Conservation (phyloP, 129 eudicot genomes). For the Kitagawia praeruptora region DNA sequence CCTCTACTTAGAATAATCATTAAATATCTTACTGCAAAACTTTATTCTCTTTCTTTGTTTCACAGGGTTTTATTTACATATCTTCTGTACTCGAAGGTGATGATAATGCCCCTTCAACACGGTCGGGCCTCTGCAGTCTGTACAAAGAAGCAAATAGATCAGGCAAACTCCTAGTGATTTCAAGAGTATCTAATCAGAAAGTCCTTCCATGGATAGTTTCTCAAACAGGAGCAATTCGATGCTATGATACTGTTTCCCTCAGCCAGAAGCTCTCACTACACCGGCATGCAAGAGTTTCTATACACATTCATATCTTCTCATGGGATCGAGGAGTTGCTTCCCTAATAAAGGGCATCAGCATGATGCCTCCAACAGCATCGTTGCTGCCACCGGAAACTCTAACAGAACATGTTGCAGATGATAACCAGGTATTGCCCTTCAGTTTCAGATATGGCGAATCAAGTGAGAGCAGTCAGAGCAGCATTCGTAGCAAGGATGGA, state of each 20-base stretch:
- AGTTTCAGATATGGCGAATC: background rate
- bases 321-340: constrained; percentile 47
- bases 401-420: constrained; percentile 17
- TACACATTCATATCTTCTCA: constrained; percentile 49
- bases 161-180: constrained; percentile 48
- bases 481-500: constrained; percentile 12
- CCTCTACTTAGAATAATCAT: too few species aligned
- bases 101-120: constrained; percentile 48
- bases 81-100: constrained; percentile 46
- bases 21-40: background rate
- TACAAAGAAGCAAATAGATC: constrained; percentile 50
- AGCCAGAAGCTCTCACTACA: constrained; percentile 84
- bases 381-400: constrained; percentile 28
- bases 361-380: constrained; percentile 15
- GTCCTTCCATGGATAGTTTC: constrained; percentile 94
- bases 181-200: constrained; percentile 68
- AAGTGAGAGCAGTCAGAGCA: constrained; percentile 5
- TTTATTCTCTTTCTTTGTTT: background rate
- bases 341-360: constrained; percentile 25
- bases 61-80: constrained; percentile 77
- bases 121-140: constrained; percentile 64
- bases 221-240: constrained; percentile 62
- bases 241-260: constrained; percentile 80
- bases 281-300: constrained; percentile 56
- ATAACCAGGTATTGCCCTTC: constrained; percentile 19